These are phyloP conservation scores for Apiotrichum mycotoxinovorans DNA, from an alignment of 1,284 basidiomycete genomes.

Conservation along the genomic window DNA sequence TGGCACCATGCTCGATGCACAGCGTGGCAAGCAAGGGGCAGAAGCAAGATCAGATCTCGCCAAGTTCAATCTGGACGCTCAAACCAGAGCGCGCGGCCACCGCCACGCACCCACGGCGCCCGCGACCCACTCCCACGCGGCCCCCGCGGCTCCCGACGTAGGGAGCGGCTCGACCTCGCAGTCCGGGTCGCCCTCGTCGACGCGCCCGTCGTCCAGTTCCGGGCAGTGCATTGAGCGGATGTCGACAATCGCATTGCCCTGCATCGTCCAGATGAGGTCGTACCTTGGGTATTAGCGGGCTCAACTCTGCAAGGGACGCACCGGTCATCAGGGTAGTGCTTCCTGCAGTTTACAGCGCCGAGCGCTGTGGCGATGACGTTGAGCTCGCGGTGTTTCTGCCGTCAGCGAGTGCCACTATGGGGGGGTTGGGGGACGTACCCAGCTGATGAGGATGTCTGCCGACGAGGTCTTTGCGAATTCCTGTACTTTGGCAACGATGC, in stretches of 20 bases:
- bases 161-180: constrained; percentile 7
- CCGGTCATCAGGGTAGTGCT: constrained; percentile 27
- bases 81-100: too few species aligned
- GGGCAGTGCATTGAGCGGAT: constrained; percentile 32
- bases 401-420: too few species aligned
- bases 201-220: constrained; percentile 22
- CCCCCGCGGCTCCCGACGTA: too few species aligned
- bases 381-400: constrained; percentile 30
- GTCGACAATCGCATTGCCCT: constrained; percentile 20
- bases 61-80: too few species aligned
- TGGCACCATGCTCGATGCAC: too few species aligned
- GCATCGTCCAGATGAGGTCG: constrained; percentile 34
- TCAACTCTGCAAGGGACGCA: constrained; percentile 6
- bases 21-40: too few species aligned
- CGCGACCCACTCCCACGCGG: too few species aligned
- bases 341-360: constrained; percentile 24
- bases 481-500: constrained; percentile 17
- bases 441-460: constrained; percentile 17
- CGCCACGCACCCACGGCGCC: too few species aligned
- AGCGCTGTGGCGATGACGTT: constrained; percentile 27
- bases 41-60: too few species aligned
- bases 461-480: constrained; percentile 17
- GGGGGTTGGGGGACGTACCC: too few species aligned
- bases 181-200: constrained; percentile 29
- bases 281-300: constrained; percentile 10